phyloP scores from a whole-genome alignment of 208 protist genomes.

The Acanthamoeba divionensis region DNA sequence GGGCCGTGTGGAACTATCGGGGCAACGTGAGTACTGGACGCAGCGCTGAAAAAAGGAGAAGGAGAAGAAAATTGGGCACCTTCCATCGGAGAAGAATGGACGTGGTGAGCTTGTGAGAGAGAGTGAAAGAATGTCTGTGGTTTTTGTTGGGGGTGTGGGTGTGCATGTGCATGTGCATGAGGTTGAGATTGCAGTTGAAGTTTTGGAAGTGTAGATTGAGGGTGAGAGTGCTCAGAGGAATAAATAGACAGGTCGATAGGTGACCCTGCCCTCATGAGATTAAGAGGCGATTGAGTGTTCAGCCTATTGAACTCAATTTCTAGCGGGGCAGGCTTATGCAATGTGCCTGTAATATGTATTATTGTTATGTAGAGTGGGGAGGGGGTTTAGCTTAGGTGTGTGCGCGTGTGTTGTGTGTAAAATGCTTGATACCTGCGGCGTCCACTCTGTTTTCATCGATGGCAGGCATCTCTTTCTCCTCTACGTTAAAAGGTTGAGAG shows the following conservation, averaged over 20 bases:
- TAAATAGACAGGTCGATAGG: conserved; percentile 8
- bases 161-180: no score
- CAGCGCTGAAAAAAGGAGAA: neutral
- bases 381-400: no score
- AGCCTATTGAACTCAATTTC: conserved; percentile 39
- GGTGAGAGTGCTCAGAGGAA: neutral
- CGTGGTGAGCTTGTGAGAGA: neutral
- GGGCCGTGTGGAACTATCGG: neutral
- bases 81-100: neutral
- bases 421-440: conserved; percentile 25
- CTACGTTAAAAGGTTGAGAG: neutral
- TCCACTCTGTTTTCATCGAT: neutral
- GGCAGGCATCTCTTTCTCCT: conserved; percentile 26
- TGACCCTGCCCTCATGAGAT: neutral
- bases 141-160: no score
- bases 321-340: conserved; percentile 34
- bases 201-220: no score
- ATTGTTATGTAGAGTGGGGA: no score
- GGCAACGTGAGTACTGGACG: neutral
- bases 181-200: no score
- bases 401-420: no score
- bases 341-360: neutral
- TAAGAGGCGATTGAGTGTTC: conserved; percentile 31
- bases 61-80: neutral
- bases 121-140: no score